A percentile compares a stretch with the other conserved stretches of the same genome.
phyloP scores from a whole-genome alignment of 768 basidiomycete genomes.

The Kwoniella mangroviensis region DNA sequence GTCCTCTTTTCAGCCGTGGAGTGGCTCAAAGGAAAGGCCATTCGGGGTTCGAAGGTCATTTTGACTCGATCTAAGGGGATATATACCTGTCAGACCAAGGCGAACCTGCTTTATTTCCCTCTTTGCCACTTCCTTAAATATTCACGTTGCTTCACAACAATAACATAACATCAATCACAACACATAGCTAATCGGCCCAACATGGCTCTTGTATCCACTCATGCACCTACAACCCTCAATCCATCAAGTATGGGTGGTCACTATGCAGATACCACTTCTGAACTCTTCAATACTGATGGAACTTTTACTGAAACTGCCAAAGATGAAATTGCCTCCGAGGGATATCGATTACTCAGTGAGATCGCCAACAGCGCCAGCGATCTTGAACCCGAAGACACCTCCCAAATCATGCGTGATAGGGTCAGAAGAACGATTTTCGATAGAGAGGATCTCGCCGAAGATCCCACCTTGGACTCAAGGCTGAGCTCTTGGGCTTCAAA shows the following conservation, averaged over 20 bases:
- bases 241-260: not conserved
- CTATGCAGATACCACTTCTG: not conserved
- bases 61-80: constrained; percentile 7
- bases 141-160: not conserved
- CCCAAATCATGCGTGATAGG: not conserved
- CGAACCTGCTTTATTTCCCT: not conserved
- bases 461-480: not conserved
- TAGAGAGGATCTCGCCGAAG: not conserved
- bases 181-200: too few species aligned
- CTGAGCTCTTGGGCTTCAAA: not conserved
- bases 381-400: not conserved
- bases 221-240: not conserved
- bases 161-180: not conserved
- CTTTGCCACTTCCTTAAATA: constrained; percentile 13
- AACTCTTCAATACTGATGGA: not conserved
- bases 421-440: not conserved
- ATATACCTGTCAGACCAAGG: not conserved
- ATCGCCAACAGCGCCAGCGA: not conserved
- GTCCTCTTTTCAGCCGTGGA: constrained; percentile 10
- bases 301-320: not conserved
- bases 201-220: constrained; percentile 10
- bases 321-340: not conserved
- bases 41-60: not conserved
- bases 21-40: not conserved
- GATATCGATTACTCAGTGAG: not conserved